Base-by-base conservation (phyloP, 495 filamentous ascomycete species). In the Hypoxylon rickii region DNA sequence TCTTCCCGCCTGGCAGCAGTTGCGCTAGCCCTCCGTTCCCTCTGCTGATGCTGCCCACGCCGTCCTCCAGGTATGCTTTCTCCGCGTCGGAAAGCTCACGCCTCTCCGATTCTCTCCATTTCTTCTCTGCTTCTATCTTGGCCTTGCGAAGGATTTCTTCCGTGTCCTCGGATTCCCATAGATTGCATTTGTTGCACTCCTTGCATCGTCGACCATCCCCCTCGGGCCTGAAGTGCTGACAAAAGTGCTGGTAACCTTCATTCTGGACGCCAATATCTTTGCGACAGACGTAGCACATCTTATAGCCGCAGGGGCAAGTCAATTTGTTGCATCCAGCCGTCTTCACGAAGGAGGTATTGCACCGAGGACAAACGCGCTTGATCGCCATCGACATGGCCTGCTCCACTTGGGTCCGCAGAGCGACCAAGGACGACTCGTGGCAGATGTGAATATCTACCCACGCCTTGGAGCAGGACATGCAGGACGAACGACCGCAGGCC, bases 251-350 rank as follows among this genome's bases (percentile, higher is more conserved):
- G 64, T 98, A 97, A 1, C 77, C 77, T 52, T 80, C 79, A 44
- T 72, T 76, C 8, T 71, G 66, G 38, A 61, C 74, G 37, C 73
- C 75, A 42, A 83, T 81, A 61, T 83, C 78, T 59, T 79, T 79
- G 19, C 89, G 87, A 66, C 89, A 96, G 33, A 96, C 81, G 55
- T 96, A 97, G 74, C 94, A 98, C 94, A 98, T 98, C 53, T 87
- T 86, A 71, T 97, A 98, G 0, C 94, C 92, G 69, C 94, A 98
- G n/a, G 89, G 81, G 68, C 94, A 98, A n/a, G 89, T 92, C 12
- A 98, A 73, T 70, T 96, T 97, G 74, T 98, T 98, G 78, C 94
- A 98, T 54, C 94, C 94, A 24, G 87, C 85, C 2, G 81, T 84
- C 66, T 97, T 97, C 70, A 98, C 87, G 65, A 98, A 97, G 12